These are phyloP conservation scores for Nicotiana benthamiana DNA, from an alignment of 257 asterid species.

Conservation along the genomic window DNA sequence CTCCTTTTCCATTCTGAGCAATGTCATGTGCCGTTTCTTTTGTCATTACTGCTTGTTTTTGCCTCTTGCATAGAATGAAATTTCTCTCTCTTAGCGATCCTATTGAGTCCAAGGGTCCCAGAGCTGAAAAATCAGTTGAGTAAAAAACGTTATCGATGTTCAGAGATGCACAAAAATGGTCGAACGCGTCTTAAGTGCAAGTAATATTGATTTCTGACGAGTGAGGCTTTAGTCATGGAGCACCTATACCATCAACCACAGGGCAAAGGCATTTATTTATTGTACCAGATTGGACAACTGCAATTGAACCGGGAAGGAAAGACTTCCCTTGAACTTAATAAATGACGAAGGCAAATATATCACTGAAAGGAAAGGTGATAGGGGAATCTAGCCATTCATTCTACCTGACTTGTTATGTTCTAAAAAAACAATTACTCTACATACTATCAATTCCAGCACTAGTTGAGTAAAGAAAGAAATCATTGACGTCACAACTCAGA, in stretches of 20 bases:
- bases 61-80: constrained; percentile 48
- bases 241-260: too few relatives aligned
- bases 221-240: too few relatives aligned
- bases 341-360: too few relatives aligned
- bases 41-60: constrained; percentile 12
- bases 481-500: constrained; percentile 26
- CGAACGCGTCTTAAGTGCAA: neutral
- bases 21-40: constrained; percentile 18
- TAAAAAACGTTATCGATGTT: neutral
- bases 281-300: too few relatives aligned
- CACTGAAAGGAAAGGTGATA: too few relatives aligned
- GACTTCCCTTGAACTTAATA: too few relatives aligned
- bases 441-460: constrained; percentile 35
- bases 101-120: constrained; percentile 29
- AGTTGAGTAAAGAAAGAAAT: constrained; percentile 41
- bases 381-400: neutral
- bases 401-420: too few relatives aligned
- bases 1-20: constrained; percentile 14
- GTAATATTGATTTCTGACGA: too few relatives aligned
- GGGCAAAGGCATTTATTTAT: too few relatives aligned
- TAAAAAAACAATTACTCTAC: neutral
- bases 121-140: constrained; percentile 30
- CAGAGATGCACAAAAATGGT: neutral
- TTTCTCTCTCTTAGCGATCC: constrained; percentile 44
- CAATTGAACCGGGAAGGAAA: too few relatives aligned